phyloP scores from a whole-genome alignment of 306 rosid species.

The Trichosanthes cucumerina region DNA sequence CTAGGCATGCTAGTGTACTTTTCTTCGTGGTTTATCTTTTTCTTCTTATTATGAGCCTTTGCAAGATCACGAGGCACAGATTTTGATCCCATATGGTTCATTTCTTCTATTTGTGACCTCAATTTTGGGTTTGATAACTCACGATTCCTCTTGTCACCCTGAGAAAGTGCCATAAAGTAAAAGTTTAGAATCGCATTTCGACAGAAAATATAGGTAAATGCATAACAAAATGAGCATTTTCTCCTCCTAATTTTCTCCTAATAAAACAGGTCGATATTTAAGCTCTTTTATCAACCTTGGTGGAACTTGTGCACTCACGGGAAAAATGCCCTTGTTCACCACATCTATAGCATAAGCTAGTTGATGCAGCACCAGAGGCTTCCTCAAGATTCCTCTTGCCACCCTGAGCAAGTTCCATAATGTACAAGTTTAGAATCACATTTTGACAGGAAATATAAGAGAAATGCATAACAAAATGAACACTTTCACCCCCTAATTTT shows the following conservation, averaged over 20 bases:
- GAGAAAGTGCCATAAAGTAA: constrained; percentile 12
- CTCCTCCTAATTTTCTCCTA: no score
- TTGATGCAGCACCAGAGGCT: constrained; percentile 26
- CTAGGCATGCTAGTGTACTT: constrained; percentile 25
- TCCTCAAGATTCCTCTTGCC: constrained; percentile 19
- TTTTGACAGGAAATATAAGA: not conserved
- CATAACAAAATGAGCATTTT: not conserved
- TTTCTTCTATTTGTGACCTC: constrained; percentile 32
- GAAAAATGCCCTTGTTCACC: constrained; percentile 88
- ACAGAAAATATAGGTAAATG: not conserved
- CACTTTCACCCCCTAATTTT: not conserved
- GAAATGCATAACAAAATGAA: not conserved
- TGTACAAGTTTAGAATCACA: not conserved
- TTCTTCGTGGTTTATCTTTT: constrained; percentile 28
- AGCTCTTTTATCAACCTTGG: constrained; percentile 27
- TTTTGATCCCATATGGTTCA: constrained; percentile 27
- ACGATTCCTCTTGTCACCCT: constrained; percentile 41
- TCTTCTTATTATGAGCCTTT: constrained; percentile 36
- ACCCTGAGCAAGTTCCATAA: not conserved
- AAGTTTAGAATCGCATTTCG: not conserved
- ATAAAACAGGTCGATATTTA: not conserved
- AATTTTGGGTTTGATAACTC: constrained; percentile 25
- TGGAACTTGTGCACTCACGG: constrained; percentile 50
- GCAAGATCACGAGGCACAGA: constrained; percentile 49
- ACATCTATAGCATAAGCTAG: constrained; percentile 65